A percentile compares a stretch with the other conserved stretches of the same genome.
These are phyloP conservation scores for Blastobotrys chiropterorum DNA, from an alignment of 805 yeast species.

Conservation along the genomic window DNA sequence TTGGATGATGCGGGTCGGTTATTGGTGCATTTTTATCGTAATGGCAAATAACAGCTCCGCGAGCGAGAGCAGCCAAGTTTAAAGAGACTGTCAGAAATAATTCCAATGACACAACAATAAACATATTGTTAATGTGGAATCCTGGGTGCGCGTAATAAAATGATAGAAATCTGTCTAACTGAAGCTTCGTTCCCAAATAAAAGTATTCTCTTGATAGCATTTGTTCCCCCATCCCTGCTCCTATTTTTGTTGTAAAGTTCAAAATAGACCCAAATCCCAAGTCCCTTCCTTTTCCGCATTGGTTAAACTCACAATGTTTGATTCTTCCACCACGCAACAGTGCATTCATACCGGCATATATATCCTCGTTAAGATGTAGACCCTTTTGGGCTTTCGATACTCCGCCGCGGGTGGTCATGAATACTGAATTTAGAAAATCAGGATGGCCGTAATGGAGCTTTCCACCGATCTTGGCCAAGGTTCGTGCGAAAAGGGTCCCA, in stretches of 20 bases:
- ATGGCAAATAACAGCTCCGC: slow-evolving; percentile 64
- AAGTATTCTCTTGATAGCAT: slow-evolving; percentile 86
- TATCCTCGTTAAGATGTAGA: slow-evolving; percentile 87
- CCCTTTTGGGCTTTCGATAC: slow-evolving; percentile 93
- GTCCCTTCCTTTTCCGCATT: slow-evolving; percentile 96
- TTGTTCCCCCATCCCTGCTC: slow-evolving; percentile 99
- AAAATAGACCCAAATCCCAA: slow-evolving; percentile 87
- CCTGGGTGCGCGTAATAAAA: slow-evolving; percentile 98
- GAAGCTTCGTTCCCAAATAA: slow-evolving; percentile 82
- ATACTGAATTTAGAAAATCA: slow-evolving; percentile 82
- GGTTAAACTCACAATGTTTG: slow-evolving; percentile 92
- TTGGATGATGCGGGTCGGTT: slow-evolving; percentile 54
- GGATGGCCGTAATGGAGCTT: slow-evolving; percentile 96
- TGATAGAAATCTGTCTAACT: slow-evolving; percentile 82
- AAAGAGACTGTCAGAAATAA: slow-evolving; percentile 74
- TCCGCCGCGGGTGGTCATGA: slow-evolving; percentile 95
- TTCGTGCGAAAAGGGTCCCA: slow-evolving; percentile 91
- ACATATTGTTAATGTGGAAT: slow-evolving; percentile 84
- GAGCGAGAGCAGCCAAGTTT: slow-evolving; percentile 70
- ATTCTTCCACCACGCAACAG: slow-evolving; percentile 85
- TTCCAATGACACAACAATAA: slow-evolving; percentile 82
- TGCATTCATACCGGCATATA: slow-evolving; percentile 93
- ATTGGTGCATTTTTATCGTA: slow-evolving; percentile 62
- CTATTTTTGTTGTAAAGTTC: slow-evolving; percentile 91
- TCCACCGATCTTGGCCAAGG: slow-evolving; percentile 89